These are phyloP conservation scores for Pistacia atlantica DNA, from an alignment of 345 rosid species.

Conservation along the genomic window DNA sequence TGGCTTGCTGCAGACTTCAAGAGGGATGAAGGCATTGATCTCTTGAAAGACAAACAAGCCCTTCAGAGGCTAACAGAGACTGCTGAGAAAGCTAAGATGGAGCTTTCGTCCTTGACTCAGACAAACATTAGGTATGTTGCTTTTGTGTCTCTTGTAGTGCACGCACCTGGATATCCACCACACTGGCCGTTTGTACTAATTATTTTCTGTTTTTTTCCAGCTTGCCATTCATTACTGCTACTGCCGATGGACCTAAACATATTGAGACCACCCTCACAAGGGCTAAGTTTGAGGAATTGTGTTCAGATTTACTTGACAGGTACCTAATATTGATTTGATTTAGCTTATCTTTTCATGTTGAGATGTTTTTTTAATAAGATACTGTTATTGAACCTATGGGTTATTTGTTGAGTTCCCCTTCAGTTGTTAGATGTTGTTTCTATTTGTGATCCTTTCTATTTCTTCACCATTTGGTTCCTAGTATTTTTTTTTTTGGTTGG, in stretches of 20 bases:
- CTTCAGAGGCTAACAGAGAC: conserved; percentile 95
- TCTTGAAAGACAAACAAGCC: conserved; percentile 96
- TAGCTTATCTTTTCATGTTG: no score
- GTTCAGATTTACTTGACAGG: conserved; percentile 51
- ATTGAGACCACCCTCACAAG: conserved; percentile 60
- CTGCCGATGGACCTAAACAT: conserved; percentile 95
- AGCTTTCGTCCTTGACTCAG: conserved; percentile 90
- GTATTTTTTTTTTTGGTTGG: background rate
- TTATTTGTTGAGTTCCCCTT: background rate
- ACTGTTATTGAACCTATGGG: no score
- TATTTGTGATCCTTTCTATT: background rate
- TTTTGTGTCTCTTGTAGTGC: background rate
- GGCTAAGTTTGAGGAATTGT: conserved; percentile 61
- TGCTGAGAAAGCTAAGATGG: conserved; percentile 97
- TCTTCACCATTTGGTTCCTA: background rate
- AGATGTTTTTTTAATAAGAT: background rate
- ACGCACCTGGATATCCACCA: background rate
- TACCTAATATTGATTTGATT: background rate
- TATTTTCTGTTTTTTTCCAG: conserved; percentile 33
- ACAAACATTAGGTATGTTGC: conserved; percentile 69
- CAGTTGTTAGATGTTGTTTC: background rate
- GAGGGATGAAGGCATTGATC: conserved; percentile 93
- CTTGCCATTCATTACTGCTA: conserved; percentile 97
- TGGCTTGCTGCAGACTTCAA: conserved; percentile 85
- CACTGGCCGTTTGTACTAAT: background rate